A percentile compares a stretch with the other conserved stretches of the same genome.
Conservation (phyloP, 768 basidiomycete genomes). For the Cubamyces sp. region DNA sequence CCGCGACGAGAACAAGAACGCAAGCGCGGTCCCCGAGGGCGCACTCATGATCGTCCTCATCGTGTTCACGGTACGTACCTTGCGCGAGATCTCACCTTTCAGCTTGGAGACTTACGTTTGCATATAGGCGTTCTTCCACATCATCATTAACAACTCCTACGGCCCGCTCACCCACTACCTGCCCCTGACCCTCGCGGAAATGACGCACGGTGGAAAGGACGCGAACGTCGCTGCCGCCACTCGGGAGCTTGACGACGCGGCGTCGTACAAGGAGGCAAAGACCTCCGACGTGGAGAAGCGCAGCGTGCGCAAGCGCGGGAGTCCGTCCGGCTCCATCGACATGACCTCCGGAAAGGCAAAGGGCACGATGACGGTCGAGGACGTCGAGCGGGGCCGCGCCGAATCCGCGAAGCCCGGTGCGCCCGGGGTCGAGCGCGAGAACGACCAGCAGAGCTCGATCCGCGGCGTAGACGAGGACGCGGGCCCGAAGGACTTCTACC, state of each 20-base stretch:
- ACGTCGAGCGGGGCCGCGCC: conserved; percentile 1
- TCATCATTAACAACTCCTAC: conserved; percentile 78
- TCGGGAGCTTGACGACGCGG: conserved; percentile 26
- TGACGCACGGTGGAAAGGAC: conserved; percentile 20
- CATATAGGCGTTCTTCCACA: conserved; percentile 67
- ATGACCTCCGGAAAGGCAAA: background rate
- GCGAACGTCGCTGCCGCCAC: conserved; percentile 25
- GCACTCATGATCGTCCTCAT: conserved; percentile 87
- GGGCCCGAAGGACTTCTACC: conserved; percentile 72
- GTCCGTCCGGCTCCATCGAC: conserved; percentile 7
- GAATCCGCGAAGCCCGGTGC: background rate
- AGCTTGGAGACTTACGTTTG: background rate
- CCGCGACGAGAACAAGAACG: conserved; percentile 50
- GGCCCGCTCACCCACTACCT: conserved; percentile 74
- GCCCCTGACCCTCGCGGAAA: conserved; percentile 70
- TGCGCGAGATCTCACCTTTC: background rate
- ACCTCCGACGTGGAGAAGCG: conserved; percentile 5
- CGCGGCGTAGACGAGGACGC: conserved; percentile 33
- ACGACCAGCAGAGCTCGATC: conserved; percentile 8
- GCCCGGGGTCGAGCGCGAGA: background rate
- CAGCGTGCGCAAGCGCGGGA: conserved; percentile 9
- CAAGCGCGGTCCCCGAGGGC: conserved; percentile 72
- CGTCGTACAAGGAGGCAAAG: conserved; percentile 13
- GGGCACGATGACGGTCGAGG: background rate
- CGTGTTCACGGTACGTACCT: conserved; percentile 71